Percentiles rank a stretch among this genome's conserved stretches.
Conservation (phyloP, 352 stramenopile species). For the Phytophthora megakarya region DNA sequence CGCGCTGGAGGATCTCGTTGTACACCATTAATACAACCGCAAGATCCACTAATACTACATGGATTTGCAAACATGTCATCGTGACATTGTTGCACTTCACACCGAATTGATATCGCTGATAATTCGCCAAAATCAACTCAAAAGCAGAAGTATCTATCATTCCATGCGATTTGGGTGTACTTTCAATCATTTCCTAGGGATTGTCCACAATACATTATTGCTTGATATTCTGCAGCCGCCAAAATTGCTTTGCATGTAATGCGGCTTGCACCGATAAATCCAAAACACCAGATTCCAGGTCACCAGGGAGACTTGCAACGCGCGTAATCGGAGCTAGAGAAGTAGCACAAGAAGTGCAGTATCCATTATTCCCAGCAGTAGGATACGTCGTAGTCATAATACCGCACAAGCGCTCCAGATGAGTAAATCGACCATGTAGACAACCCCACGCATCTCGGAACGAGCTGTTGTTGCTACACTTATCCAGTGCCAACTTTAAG, state of each 20-base stretch:
- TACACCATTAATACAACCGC: no score
- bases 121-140: no score
- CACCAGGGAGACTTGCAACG: constrained; percentile 7
- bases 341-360: constrained; percentile 1
- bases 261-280: constrained; percentile 37
- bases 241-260: constrained; percentile 33
- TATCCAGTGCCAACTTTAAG: constrained; percentile 23
- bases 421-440: constrained; percentile 27
- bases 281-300: constrained; percentile 24
- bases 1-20: no score
- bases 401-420: constrained; percentile 32
- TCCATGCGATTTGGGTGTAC: no score
- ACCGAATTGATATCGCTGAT: no score
- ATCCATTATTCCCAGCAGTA: not conserved
- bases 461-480: constrained; percentile 5
- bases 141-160: no score
- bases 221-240: constrained; percentile 20
- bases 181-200: no score
- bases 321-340: constrained; percentile 1
- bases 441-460: constrained; percentile 27
- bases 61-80: no score
- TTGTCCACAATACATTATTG: no score
- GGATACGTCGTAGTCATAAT: constrained; percentile 32
- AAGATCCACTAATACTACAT: no score
- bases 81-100: no score